A percentile compares a stretch with the other conserved stretches of the same genome.
Evolutionary conservation across 495 filamentous ascomycete species (phyloP).

Genomic region (Aspergillus conjunctus): DNA sequence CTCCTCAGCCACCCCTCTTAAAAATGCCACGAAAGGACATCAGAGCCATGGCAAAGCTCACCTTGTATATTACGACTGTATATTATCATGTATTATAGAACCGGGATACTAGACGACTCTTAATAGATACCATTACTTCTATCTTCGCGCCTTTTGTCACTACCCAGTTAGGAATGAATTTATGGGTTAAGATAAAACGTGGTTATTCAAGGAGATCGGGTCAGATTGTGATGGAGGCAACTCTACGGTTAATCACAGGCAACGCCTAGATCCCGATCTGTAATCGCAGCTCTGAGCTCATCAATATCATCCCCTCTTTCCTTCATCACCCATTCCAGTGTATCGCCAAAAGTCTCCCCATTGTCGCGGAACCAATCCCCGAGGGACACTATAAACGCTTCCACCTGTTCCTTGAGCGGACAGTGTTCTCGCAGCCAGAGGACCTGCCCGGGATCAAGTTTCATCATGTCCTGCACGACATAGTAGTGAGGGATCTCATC

Average conservation of each 20-base stretch:
- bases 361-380: constrained; percentile 68
- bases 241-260: constrained; percentile 16
- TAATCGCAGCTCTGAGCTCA: constrained; percentile 34
- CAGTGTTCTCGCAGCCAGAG: constrained; percentile 58
- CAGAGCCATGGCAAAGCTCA: neutral
- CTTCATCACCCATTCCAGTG: constrained; percentile 46
- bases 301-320: constrained; percentile 45
- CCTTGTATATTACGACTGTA: constrained; percentile 8
- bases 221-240: neutral
- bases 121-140: constrained; percentile 20
- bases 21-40: neutral
- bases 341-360: constrained; percentile 61
- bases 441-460: constrained; percentile 60
- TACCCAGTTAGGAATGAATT: too few species aligned
- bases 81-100: constrained; percentile 19
- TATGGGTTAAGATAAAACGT: too few species aligned
- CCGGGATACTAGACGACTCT: constrained; percentile 15
- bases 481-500: constrained; percentile 66
- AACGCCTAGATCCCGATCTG: constrained; percentile 35
- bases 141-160: neutral
- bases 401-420: constrained; percentile 55
- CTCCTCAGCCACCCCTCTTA: constrained; percentile 30
- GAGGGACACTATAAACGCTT: constrained; percentile 50
- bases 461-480: constrained; percentile 67
- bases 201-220: too few species aligned